Conservation (phyloP, 2,329 filamentous ascomycete species). For the Apiospora hydei region DNA sequence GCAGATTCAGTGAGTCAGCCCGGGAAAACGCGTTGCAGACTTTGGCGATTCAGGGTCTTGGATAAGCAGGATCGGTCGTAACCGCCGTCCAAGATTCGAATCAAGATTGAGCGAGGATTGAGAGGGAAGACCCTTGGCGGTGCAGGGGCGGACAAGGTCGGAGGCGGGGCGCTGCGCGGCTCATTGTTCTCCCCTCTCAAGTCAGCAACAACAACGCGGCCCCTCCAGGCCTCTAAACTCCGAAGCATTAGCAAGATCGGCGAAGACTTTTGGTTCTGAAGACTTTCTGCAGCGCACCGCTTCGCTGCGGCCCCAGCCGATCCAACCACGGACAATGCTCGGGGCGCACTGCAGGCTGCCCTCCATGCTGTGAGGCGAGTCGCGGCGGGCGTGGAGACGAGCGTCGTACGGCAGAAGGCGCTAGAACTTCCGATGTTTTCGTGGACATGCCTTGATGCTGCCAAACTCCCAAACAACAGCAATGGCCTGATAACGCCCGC, state of each 20-base stretch:
- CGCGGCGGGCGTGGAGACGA: background rate
- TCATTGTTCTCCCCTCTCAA: background rate
- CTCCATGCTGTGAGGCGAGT: background rate
- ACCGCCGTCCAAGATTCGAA: background rate
- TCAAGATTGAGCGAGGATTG: background rate
- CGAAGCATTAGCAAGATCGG: conserved; percentile 1
- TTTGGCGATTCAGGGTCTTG: background rate
- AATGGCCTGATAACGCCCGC: background rate
- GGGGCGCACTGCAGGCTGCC: background rate
- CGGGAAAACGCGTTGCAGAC: background rate
- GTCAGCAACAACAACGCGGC: background rate
- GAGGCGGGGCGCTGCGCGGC: background rate
- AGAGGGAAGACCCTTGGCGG: background rate
- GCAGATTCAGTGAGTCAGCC: background rate
- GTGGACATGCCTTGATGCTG: background rate
- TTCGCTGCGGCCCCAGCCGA: background rate
- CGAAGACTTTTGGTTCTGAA: background rate
- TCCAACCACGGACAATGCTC: background rate
- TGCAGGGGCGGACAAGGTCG: background rate
- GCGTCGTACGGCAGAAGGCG: conserved; percentile 6
- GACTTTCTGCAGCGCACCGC: background rate
- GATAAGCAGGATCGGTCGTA: conserved; percentile 3
- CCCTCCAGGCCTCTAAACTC: background rate
- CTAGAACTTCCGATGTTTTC: background rate
- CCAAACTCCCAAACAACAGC: too few species aligned